Percentiles rank a stretch among this genome's conserved stretches.
Evolutionary conservation across 208 protist species (phyloP).

Genomic region (Strigomonas galati): DNA sequence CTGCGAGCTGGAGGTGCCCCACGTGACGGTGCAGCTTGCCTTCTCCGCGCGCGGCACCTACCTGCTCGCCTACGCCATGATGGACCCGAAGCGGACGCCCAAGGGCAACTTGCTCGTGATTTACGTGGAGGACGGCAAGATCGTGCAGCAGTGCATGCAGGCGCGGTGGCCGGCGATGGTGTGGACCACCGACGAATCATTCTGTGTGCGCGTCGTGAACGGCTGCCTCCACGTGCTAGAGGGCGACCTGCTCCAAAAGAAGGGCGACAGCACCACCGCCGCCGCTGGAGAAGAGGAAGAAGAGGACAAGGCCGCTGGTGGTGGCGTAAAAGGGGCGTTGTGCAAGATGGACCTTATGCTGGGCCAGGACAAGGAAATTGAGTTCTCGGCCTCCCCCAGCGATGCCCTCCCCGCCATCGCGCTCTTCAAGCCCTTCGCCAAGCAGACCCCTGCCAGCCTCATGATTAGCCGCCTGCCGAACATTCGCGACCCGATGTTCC

Average conservation of each 20-base stretch:
- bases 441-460: constrained; percentile 65
- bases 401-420: constrained; percentile 56
- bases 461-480: constrained; percentile 71
- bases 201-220: constrained; percentile 63
- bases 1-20: constrained; percentile 62
- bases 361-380: constrained; percentile 77
- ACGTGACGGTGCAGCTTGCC: constrained; percentile 51
- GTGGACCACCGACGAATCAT: constrained; percentile 64
- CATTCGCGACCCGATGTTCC: constrained; percentile 53
- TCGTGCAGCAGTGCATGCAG: constrained; percentile 71
- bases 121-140: constrained; percentile 34
- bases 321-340: constrained; percentile 22
- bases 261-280: neutral
- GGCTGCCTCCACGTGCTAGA: constrained; percentile 72
- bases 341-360: constrained; percentile 77
- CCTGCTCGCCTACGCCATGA: constrained; percentile 74
- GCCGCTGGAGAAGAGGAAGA: constrained; percentile 10
- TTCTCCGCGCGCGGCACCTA: constrained; percentile 72
- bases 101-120: constrained; percentile 80
- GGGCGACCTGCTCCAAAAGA: neutral
- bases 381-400: constrained; percentile 47
- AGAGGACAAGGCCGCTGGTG: constrained; percentile 11
- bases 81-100: constrained; percentile 71
- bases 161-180: constrained; percentile 76
- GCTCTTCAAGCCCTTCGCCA: constrained; percentile 83